Percentiles rank a stretch among this genome's conserved stretches.
Conservation (phyloP, 225 moss, liverwort and hornwort genomes). For the Sphagnum contortum region DNA sequence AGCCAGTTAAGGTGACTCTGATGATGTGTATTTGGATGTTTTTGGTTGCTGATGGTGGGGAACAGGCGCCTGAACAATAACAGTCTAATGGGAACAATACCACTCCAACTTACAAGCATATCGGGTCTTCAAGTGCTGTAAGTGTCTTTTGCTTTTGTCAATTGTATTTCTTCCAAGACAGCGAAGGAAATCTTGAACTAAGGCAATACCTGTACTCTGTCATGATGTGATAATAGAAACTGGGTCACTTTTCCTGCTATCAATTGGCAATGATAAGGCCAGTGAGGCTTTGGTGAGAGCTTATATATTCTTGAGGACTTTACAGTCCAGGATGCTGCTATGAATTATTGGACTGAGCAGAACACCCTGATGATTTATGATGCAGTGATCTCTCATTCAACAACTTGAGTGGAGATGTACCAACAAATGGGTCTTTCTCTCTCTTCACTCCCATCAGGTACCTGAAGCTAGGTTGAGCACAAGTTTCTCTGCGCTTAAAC, state of each 20-base stretch:
- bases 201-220: too few species aligned
- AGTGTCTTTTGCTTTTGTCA: constrained; percentile 18
- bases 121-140: constrained; percentile 87
- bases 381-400: constrained; percentile 95
- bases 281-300: too few species aligned
- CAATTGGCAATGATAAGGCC: too few species aligned
- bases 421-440: constrained; percentile 87
- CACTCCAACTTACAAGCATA: constrained; percentile 63
- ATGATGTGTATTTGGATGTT: not conserved
- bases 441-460: constrained; percentile 95
- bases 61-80: constrained; percentile 92
- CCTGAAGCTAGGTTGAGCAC: not conserved
- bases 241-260: too few species aligned
- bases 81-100: constrained; percentile 64
- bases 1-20: too few species aligned
- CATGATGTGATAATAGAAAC: too few species aligned
- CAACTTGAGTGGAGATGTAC: constrained; percentile 69
- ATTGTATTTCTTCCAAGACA: too few species aligned
- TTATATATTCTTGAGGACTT: too few species aligned
- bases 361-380: not conserved
- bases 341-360: too few species aligned
- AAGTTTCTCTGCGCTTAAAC: too few species aligned
- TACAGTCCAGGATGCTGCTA: too few species aligned
- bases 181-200: too few species aligned
- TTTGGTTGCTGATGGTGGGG: not conserved